Base-by-base conservation (phyloP, 306 rosid genomes). In the Parietaria judaica region DNA sequence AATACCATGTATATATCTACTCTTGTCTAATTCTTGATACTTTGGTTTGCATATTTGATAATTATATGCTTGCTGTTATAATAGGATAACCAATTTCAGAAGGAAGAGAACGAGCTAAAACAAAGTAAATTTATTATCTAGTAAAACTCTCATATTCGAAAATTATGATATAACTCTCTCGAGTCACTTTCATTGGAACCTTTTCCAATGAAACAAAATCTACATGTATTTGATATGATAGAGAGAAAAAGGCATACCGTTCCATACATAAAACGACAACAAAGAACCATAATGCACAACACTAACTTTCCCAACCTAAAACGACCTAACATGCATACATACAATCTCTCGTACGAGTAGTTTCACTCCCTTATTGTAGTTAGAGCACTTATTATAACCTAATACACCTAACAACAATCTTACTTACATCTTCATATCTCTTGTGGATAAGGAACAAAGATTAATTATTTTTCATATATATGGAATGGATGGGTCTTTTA, bases 311-410 rank as follows among this genome's bases (percentile, higher is more conserved):
- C 68, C 38, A 38, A 64, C 59, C 68, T 7, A 64, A 64, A 14
- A 52, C 49, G 51, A 64, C 58, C 68, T 52, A 64, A 64, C 68
- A 38, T 51, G 31, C 31, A 16, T 11, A 36, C 31, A 16, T 11
- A 36, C 41, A 39, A 14, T 60, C 46, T 44, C 31, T 23, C 31
- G 6, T 44, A 44, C 15, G 60, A 17, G 34, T 60, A 58, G 64
- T 60, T 60, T 60, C 15, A 16, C 45, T 17, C 51, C 36, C 36
- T 12, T 60, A 44, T 14, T 60, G 64, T 62, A 48, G 66, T 62
- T 62, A 62, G 66, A 62, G 36, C 66, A 62, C 66, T 17, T 23
- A 62, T 46, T 62, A 62, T 62, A 62, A 62, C 66, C 66, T 62
- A 62, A 62, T 46, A 46, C 44, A 62, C 66, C 66, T 62, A 62